These are phyloP conservation scores for Trichosporon sp. DNA, from an alignment of 1,284 basidiomycete species.

Conservation along the genomic window DNA sequence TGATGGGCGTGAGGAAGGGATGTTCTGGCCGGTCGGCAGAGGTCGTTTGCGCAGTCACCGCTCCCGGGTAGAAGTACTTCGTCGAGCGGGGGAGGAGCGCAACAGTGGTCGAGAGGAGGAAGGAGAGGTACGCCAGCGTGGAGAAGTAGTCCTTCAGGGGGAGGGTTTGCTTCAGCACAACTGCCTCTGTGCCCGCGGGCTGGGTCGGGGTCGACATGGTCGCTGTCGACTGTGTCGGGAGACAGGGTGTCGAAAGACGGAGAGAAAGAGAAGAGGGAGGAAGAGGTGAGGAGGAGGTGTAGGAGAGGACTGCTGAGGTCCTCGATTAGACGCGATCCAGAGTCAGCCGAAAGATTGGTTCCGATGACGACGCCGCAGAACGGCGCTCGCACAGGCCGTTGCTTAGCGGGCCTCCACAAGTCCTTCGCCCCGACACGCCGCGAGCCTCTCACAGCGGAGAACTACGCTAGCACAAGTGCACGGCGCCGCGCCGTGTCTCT, in stretches of 20 bases:
- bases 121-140: constrained; percentile 70
- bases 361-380: neutral
- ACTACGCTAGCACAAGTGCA: too few species aligned
- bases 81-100: constrained; percentile 69
- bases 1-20: constrained; percentile 68
- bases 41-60: constrained; percentile 35
- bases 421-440: neutral
- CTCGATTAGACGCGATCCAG: neutral
- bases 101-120: constrained; percentile 67
- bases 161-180: constrained; percentile 27
- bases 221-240: neutral
- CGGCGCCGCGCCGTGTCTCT: too few species aligned
- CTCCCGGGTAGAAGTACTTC: constrained; percentile 53
- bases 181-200: neutral
- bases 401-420: neutral
- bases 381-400: constrained; percentile 5
- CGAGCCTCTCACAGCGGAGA: neutral
- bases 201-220: neutral
- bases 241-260: neutral
- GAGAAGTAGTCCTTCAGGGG: constrained; percentile 65
- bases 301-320: neutral
- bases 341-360: constrained; percentile 13
- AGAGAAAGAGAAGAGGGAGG: neutral
- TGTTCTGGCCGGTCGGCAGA: constrained; percentile 65
- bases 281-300: neutral